phyloP scores from a whole-genome alignment of 108 stramenopile species.

The Chaetoceros tenuissimus region DNA sequence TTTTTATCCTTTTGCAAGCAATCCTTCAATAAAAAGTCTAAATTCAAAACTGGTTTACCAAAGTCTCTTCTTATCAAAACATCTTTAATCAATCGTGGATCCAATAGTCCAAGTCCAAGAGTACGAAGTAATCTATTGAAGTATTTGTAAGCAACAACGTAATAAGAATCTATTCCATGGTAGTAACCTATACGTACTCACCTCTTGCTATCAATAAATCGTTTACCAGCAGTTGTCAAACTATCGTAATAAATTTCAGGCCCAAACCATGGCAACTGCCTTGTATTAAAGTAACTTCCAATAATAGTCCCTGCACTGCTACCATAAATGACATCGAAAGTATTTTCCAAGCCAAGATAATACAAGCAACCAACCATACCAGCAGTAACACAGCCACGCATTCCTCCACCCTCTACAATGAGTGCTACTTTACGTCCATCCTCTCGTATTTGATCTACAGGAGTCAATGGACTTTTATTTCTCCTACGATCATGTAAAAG shows the following conservation, averaged over 20 bases:
- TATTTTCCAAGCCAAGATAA: constrained; percentile 75
- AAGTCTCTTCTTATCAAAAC: constrained; percentile 49
- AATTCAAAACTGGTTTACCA: constrained; percentile 87
- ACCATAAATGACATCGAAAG: constrained; percentile 90
- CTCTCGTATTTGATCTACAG: constrained; percentile 7
- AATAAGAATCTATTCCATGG: too few species aligned
- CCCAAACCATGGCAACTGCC: constrained; percentile 85
- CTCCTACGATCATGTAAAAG: constrained; percentile 50
- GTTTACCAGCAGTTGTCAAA: constrained; percentile 65
- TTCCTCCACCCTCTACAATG: constrained; percentile 92
- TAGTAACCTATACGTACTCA: constrained; percentile 14
- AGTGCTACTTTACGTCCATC: constrained; percentile 76
- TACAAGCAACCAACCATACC: constrained; percentile 89
- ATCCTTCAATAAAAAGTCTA: constrained; percentile 69
- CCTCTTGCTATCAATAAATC: constrained; percentile 93
- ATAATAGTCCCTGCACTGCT: constrained; percentile 83
- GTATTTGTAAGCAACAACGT: too few species aligned
- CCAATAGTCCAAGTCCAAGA: constrained; percentile 73
- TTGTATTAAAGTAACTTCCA: constrained; percentile 79
- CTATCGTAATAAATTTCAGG: constrained; percentile 94
- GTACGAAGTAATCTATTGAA: constrained; percentile 79
- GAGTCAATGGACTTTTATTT: not conserved
- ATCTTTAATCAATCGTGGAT: constrained; percentile 76
- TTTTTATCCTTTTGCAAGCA: constrained; percentile 80
- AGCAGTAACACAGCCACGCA: constrained; percentile 92